These are phyloP conservation scores for Zostera marina DNA, from an alignment of 116 monocot genomes.

Conservation along the genomic window DNA sequence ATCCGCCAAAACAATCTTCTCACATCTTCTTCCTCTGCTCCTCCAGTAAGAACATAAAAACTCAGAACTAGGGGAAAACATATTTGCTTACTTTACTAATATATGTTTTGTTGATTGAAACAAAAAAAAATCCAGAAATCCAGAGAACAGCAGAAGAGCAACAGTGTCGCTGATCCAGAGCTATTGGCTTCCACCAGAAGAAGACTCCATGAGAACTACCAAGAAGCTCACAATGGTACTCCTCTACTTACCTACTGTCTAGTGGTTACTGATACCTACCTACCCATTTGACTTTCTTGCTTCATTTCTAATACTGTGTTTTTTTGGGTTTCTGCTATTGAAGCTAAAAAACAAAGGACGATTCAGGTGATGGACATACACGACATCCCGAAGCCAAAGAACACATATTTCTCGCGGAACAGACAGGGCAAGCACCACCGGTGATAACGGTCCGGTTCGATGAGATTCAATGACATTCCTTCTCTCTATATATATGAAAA, in stretches of 20 bases:
- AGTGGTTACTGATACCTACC: no score
- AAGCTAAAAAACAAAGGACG: constrained; percentile 31
- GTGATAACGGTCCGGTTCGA: neutral
- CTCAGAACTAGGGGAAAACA: neutral
- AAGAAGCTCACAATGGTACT: constrained; percentile 19
- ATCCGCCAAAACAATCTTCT: neutral
- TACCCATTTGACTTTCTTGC: neutral
- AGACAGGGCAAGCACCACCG: constrained; percentile 10
- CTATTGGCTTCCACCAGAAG: constrained; percentile 14
- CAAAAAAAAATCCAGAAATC: constrained; percentile 6
- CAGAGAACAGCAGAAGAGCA: constrained; percentile 10
- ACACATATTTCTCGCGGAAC: constrained; percentile 15
- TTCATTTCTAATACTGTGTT: neutral
- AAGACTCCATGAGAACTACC: constrained; percentile 26
- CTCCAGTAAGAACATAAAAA: constrained; percentile 11
- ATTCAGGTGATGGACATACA: constrained; percentile 31
- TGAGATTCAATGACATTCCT: no score
- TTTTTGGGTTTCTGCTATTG: neutral
- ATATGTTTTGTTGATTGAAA: neutral
- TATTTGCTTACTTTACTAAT: neutral
- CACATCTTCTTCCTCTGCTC: constrained; percentile 4
- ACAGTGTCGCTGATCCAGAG: constrained; percentile 13
- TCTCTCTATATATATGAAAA: no score
- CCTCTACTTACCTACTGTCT: neutral
- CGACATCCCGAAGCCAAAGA: constrained; percentile 24